Evolutionary conservation across 139 green algal species (phyloP), one percentile per base, ranked within the genome.

Genomic region (Nannochloris sp.): DNA sequence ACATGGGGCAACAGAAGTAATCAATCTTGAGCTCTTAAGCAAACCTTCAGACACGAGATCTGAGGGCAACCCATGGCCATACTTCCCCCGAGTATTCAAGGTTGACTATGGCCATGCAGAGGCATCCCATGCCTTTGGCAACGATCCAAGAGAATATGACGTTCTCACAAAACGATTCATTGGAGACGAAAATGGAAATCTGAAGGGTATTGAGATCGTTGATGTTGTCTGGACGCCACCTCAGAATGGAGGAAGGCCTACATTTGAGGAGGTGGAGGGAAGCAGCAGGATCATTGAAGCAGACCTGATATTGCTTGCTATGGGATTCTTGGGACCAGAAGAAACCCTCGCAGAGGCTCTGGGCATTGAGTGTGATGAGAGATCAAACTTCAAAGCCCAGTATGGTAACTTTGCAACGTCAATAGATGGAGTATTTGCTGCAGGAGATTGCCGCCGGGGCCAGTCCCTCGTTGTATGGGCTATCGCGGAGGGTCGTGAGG

Each of bases 281-380:
- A 85, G 37, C 21, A 70, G 78, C 49, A 24, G 55, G 46, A 21
- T 75, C 36, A 75, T 98, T 24, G 79, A 94, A 61, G 83, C 82
- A 10, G 92, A 97, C 83, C 40, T 97, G 46, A 85, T 87, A 58
- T 84, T 97, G 58, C 82, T 97, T 66, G 90, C 91, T 24, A 94
- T 97, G 87, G 91, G 91, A 65, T 97, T 97, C 78, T 69, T 95
- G 56, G 91, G 91, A 3, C 91, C 91, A 23, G 91, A 97, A 84
- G 83, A 87, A 37, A 82, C 71, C 2, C 74, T 95, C 44, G 80
- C 84, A 9, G 62, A 85, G 9, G 58, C 72, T 0, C 74, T 97
- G 53, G 82, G 83, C 46, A 29, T 97, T 16, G 79, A 89, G 3
- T 56, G 61, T n/a, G 88, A 97, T 75, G 69, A 73, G 3, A 82